Evolutionary conservation across 257 asterid genomes (phyloP).

Genomic region (Oldenlandia corymbosa): DNA sequence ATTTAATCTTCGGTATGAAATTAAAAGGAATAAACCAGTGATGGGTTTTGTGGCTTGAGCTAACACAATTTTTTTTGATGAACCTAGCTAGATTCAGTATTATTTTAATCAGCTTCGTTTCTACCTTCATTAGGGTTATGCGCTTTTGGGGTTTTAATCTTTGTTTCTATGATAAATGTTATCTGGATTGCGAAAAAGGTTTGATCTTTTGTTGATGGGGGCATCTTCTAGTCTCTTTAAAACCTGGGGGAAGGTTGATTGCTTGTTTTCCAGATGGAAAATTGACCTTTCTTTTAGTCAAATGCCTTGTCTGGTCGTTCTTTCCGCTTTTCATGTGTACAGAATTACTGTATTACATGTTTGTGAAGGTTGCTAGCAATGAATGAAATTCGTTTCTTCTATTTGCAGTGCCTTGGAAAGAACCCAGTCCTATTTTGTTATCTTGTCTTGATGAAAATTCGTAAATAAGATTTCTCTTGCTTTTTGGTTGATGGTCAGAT

Average conservation of each 20-base stretch:
- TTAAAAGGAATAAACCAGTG: not conserved
- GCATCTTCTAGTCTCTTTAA: not conserved
- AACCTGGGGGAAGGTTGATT: not conserved
- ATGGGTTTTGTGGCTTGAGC: not conserved
- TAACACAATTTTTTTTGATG: not conserved
- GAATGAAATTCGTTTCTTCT: too few relatives aligned
- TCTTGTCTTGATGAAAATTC: not conserved
- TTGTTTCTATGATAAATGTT: too few relatives aligned
- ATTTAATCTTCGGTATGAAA: not conserved
- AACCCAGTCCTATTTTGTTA: too few relatives aligned
- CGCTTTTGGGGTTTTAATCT: not conserved
- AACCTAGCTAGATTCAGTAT: not conserved
- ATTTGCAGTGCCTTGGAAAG: too few relatives aligned
- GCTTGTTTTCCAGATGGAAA: too few relatives aligned
- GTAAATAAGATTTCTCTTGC: too few relatives aligned
- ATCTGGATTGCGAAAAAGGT: not conserved
- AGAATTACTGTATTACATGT: not conserved
- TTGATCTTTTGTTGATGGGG: not conserved
- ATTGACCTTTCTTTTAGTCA: too few relatives aligned
- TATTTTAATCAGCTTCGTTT: not conserved
- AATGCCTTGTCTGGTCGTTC: not conserved
- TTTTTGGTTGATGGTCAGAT: too few relatives aligned
- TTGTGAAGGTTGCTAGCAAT: too few relatives aligned
- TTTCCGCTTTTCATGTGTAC: not conserved
- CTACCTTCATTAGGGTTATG: not conserved